Percentiles rank a stretch among this genome's conserved stretches.
These are phyloP conservation scores for Samsoniella hepiali DNA, from an alignment of 2,329 filamentous ascomycete species.

Conservation along the genomic window DNA sequence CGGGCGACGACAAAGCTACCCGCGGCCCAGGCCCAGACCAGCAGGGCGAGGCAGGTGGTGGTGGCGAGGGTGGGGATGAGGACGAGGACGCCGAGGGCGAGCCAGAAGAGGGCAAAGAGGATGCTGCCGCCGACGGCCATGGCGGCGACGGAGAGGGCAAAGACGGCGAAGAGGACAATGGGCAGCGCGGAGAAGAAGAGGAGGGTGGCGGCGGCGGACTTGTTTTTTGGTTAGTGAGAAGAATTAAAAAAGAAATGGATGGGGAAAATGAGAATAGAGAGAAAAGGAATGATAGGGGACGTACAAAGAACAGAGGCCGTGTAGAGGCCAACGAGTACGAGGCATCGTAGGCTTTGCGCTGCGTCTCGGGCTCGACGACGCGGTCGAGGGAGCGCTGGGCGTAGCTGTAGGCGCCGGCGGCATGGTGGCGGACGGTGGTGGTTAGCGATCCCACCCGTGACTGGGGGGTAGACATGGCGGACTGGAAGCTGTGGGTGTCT, in stretches of 20 bases:
- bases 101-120: conserved; percentile 65
- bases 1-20: conserved; percentile 52
- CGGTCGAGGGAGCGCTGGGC: conserved; percentile 46
- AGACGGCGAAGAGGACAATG: conserved; percentile 64
- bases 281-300: conserved; percentile 27
- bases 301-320: conserved; percentile 68
- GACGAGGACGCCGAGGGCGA: conserved; percentile 62
- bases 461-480: conserved; percentile 8
- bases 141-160: conserved; percentile 59
- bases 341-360: conserved; percentile 53
- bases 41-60: conserved; percentile 58
- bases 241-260: conserved; percentile 5
- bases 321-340: conserved; percentile 54
- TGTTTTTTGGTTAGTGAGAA: background rate
- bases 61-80: conserved; percentile 67
- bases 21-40: conserved; percentile 66
- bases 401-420: conserved; percentile 37
- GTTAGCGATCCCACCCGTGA: conserved; percentile 19
- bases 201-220: conserved; percentile 69
- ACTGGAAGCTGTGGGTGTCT: too few relatives aligned
- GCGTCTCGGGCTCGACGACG: conserved; percentile 57
- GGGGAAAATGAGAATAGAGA: conserved; percentile 4
- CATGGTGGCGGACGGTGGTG: conserved; percentile 32
- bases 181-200: conserved; percentile 64
- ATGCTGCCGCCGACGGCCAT: conserved; percentile 61